These are phyloP conservation scores for Saccharata proteae DNA, from an alignment of 2,329 filamentous ascomycete species.

Conservation along the genomic window DNA sequence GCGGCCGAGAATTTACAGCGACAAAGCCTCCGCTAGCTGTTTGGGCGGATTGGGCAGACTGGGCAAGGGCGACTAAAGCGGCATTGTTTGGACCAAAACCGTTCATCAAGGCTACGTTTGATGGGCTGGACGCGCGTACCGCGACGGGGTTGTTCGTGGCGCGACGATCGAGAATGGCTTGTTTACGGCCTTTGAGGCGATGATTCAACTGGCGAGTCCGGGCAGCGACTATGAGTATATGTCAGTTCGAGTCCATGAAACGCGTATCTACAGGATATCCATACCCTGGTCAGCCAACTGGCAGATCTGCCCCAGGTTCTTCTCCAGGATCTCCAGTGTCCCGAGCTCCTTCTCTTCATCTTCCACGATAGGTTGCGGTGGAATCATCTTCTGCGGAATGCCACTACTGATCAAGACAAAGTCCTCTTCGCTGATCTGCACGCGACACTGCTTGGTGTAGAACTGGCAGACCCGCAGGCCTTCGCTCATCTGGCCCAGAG, in stretches of 20 bases:
- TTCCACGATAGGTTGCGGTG: constrained; percentile 68
- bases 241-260: constrained; percentile 1
- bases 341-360: constrained; percentile 78
- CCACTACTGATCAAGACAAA: constrained; percentile 75
- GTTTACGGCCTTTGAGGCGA: constrained; percentile 60
- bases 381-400: constrained; percentile 69
- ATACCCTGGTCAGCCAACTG: constrained; percentile 66
- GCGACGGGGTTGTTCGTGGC: constrained; percentile 33
- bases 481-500: constrained; percentile 55
- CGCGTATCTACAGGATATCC: not conserved
- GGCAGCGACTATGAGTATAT: constrained; percentile 42
- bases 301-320: constrained; percentile 62
- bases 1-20: constrained; percentile 44
- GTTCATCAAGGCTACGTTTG: constrained; percentile 30
- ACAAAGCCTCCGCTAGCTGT: constrained; percentile 43
- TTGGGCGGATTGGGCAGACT: constrained; percentile 15
- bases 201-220: constrained; percentile 71
- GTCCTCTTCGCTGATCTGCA: constrained; percentile 82
- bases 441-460: constrained; percentile 64
- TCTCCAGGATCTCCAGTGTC: constrained; percentile 72
- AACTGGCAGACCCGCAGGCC: constrained; percentile 68
- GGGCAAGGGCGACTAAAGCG: constrained; percentile 11
- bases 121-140: constrained; percentile 25
- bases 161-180: constrained; percentile 57
- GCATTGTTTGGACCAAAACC: constrained; percentile 24